Percentiles rank a stretch among this genome's conserved stretches.
Conservation (phyloP, 106 monocot genomes). For the Vanilla planifolia region DNA sequence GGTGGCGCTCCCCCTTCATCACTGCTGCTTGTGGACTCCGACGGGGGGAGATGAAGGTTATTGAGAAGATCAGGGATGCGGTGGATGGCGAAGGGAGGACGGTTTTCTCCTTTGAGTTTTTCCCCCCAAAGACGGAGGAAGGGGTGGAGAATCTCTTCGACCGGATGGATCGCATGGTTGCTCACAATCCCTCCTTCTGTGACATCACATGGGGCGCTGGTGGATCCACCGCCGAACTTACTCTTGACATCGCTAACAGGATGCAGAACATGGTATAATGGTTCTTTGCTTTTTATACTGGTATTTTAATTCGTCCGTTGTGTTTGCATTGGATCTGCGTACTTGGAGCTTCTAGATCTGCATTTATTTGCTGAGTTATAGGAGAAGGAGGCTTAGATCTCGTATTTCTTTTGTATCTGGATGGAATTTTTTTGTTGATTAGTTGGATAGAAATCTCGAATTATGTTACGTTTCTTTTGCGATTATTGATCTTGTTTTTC, state of each 20-base stretch:
- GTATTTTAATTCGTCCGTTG: too few species aligned
- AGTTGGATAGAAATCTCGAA: background rate
- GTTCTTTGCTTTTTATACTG: background rate
- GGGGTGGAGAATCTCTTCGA: slow-evolving; percentile 91
- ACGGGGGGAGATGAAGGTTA: slow-evolving; percentile 67
- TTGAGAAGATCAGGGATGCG: slow-evolving; percentile 62
- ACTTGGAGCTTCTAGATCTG: background rate
- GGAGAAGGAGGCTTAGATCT: background rate
- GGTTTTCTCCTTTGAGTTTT: slow-evolving; percentile 94
- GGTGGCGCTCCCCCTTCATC: too few species aligned
- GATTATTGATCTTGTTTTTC: background rate
- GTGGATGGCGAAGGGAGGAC: slow-evolving; percentile 45
- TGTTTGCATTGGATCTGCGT: background rate
- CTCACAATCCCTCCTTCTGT: slow-evolving; percentile 80
- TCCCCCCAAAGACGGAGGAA: slow-evolving; percentile 84
- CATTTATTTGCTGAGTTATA: background rate
- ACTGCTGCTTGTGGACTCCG: background rate
- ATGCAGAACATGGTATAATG: slow-evolving; percentile 93
- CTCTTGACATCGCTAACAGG: slow-evolving; percentile 78
- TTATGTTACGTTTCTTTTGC: background rate
- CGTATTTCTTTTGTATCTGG: background rate
- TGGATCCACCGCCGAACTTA: slow-evolving; percentile 82
- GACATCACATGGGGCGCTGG: slow-evolving; percentile 94
- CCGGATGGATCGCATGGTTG: slow-evolving; percentile 82
- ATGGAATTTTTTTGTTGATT: background rate